These are phyloP conservation scores for Hygrocybe punicea DNA, from an alignment of 768 basidiomycete species.

Conservation along the genomic window DNA sequence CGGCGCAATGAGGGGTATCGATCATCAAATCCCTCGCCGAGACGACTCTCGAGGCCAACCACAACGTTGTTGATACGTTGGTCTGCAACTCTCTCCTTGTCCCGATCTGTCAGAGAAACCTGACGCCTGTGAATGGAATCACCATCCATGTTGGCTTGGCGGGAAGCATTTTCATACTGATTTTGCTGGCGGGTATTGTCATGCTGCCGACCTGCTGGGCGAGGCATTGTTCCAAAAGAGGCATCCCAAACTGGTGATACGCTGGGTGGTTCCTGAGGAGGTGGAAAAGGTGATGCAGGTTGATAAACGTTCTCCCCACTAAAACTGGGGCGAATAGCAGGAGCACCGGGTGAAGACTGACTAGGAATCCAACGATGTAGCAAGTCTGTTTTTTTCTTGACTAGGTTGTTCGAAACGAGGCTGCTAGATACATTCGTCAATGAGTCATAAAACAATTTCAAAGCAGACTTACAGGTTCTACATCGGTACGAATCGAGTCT, in stretches of 20 bases:
- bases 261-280: constrained; percentile 28
- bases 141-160: constrained; percentile 1
- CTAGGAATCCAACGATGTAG: constrained; percentile 22
- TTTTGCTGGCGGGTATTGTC: constrained; percentile 13
- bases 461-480: neutral
- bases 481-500: neutral
- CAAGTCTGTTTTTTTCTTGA: neutral
- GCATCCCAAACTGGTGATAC: constrained; percentile 22
- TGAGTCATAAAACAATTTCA: neutral
- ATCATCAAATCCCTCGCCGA: constrained; percentile 22
- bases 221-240: constrained; percentile 10
- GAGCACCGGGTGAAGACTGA: constrained; percentile 18
- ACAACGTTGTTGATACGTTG: neutral
- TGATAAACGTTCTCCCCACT: constrained; percentile 11
- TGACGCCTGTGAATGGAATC: neutral
- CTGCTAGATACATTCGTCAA: neutral
- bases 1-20: constrained; percentile 9
- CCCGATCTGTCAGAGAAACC: neutral
- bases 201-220: constrained; percentile 12
- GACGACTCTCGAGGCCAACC: constrained; percentile 19
- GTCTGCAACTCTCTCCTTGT: neutral
- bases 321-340: constrained; percentile 4
- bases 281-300: constrained; percentile 30
- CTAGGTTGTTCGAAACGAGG: neutral
- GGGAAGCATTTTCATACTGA: constrained; percentile 1